These are phyloP conservation scores for Acanthamoeba rhysodes DNA, from an alignment of 208 protist species.

Conservation along the genomic window DNA sequence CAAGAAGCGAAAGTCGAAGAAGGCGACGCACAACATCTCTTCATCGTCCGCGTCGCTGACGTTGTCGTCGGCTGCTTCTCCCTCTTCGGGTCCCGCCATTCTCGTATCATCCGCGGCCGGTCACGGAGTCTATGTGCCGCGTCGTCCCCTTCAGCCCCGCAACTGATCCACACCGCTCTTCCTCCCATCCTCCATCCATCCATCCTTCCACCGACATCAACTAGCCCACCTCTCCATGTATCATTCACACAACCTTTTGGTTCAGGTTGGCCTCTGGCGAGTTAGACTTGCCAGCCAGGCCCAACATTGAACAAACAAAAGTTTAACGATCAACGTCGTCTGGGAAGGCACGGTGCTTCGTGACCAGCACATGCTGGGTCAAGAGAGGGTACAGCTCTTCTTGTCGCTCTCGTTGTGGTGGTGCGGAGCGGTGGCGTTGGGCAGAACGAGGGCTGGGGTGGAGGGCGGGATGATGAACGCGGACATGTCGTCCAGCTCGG, in stretches of 20 bases:
- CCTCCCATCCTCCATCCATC: background rate
- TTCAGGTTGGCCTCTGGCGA: background rate
- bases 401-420: background rate
- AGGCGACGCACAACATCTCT: too few relatives aligned
- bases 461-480: conserved; percentile 13
- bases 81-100: background rate
- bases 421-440: background rate
- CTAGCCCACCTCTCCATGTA: background rate
- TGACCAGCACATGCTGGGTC: background rate
- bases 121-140: background rate
- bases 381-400: background rate
- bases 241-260: background rate
- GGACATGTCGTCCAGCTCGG: conserved; percentile 36
- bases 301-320: background rate
- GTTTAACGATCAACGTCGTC: background rate
- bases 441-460: background rate
- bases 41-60: too few relatives aligned
- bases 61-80: background rate
- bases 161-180: background rate
- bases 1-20: background rate
- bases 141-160: background rate
- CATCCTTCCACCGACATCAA: background rate
- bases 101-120: background rate
- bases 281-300: background rate
- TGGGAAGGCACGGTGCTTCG: too few relatives aligned